Evolutionary conservation across 345 rosid genomes (phyloP).

Genomic region (Cardamine occulta): DNA sequence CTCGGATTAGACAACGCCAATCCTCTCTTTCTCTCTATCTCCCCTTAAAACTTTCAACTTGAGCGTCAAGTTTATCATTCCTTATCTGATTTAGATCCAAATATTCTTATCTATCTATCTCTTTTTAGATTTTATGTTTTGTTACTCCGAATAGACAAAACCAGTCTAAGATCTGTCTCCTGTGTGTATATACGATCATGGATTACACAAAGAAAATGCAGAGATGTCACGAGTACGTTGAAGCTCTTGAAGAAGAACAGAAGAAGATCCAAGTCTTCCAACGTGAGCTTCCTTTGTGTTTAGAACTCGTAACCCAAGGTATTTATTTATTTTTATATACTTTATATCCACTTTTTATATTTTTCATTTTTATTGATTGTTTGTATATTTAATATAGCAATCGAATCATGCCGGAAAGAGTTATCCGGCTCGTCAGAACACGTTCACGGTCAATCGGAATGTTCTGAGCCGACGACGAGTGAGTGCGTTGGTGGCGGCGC

Average conservation of each 20-base stretch:
- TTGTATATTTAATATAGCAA: conserved; percentile 49
- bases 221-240: conserved; percentile 57
- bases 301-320: conserved; percentile 91
- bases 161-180: background rate
- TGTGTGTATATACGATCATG: conserved; percentile 31
- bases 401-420: conserved; percentile 71
- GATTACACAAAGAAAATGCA: conserved; percentile 59
- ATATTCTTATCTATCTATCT: conserved; percentile 25
- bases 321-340: background rate
- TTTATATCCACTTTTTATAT: background rate
- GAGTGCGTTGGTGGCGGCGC: conserved; percentile 47
- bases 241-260: conserved; percentile 74
- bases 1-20: conserved; percentile 17
- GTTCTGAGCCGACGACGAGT: conserved; percentile 78
- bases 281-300: conserved; percentile 89
- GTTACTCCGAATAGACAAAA: background rate
- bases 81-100: conserved; percentile 60
- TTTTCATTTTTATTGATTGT: background rate
- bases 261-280: conserved; percentile 85
- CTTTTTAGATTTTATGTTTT: conserved; percentile 19
- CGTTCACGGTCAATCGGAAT: conserved; percentile 62
- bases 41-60: conserved; percentile 18
- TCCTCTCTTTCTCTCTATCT: background rate
- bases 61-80: conserved; percentile 53
- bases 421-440: conserved; percentile 62